These are phyloP conservation scores for Lanzia echinophila DNA, from an alignment of 2,329 filamentous ascomycete genomes.

Conservation along the genomic window DNA sequence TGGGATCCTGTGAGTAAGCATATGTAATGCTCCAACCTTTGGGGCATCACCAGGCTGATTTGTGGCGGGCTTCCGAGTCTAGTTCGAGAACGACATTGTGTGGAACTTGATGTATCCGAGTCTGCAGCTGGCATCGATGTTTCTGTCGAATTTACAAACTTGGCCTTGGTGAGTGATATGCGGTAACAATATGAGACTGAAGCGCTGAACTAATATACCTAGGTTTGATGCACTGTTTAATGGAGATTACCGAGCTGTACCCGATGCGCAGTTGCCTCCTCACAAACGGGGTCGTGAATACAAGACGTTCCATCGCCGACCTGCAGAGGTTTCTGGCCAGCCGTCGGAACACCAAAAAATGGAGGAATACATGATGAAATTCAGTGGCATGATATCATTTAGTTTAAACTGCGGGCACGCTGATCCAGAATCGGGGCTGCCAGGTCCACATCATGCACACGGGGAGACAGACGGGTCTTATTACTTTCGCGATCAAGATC, in stretches of 20 bases:
- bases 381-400: background rate
- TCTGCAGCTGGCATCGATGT: background rate
- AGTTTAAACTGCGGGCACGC: background rate
- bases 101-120: conserved; percentile 1
- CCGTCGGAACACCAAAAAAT: background rate
- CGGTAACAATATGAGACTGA: background rate
- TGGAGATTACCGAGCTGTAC: background rate
- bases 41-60: background rate
- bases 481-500: background rate
- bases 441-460: background rate
- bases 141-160: background rate
- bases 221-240: conserved; percentile 8
- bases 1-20: conserved; percentile 3
- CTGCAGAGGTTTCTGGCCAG: background rate
- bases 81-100: conserved; percentile 1
- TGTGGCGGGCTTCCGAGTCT: background rate
- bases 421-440: background rate
- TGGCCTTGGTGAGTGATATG: background rate
- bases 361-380: background rate
- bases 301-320: background rate
- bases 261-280: background rate
- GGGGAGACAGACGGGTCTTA: background rate
- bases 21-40: background rate
- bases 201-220: background rate
- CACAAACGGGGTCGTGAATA: background rate